Evolutionary conservation across 306 rosid genomes (phyloP).

Genomic region (Citrullus colocynthis): DNA sequence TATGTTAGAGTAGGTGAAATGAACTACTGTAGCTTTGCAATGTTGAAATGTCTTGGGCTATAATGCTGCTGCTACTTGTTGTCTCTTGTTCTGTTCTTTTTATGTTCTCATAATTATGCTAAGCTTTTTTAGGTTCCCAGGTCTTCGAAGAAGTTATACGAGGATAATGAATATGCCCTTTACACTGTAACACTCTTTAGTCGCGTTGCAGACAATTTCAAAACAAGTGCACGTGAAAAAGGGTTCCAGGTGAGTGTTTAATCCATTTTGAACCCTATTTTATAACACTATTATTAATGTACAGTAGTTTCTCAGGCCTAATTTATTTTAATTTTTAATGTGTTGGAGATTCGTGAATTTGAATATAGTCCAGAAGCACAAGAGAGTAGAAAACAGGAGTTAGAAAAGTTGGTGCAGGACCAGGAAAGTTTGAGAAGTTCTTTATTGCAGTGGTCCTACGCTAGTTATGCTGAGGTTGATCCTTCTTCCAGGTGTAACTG

Average conservation of each 20-base stretch:
- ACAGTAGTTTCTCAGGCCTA: not conserved
- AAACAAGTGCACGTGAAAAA: constrained; percentile 70
- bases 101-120: constrained; percentile 20
- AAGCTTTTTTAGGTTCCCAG: constrained; percentile 73
- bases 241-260: constrained; percentile 67
- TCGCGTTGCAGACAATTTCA: constrained; percentile 82
- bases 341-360: constrained; percentile 73
- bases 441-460: constrained; percentile 77
- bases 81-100: constrained; percentile 11
- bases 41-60: not conserved
- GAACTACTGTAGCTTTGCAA: not conserved
- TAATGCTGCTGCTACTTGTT: not conserved
- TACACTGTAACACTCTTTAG: constrained; percentile 73
- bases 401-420: constrained; percentile 64
- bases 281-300: not conserved
- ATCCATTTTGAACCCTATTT: constrained; percentile 6
- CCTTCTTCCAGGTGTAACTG: not conserved
- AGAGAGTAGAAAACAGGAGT: constrained; percentile 61
- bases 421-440: constrained; percentile 75
- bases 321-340: constrained; percentile 18
- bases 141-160: constrained; percentile 72
- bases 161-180: constrained; percentile 90
- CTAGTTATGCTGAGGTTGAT: constrained; percentile 86
- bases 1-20: not conserved
- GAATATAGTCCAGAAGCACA: constrained; percentile 75